A percentile compares a stretch with the other conserved stretches of the same genome.
These are phyloP conservation scores for Chenopodium album DNA, from an alignment of 148 eudicot genomes.

Conservation along the genomic window DNA sequence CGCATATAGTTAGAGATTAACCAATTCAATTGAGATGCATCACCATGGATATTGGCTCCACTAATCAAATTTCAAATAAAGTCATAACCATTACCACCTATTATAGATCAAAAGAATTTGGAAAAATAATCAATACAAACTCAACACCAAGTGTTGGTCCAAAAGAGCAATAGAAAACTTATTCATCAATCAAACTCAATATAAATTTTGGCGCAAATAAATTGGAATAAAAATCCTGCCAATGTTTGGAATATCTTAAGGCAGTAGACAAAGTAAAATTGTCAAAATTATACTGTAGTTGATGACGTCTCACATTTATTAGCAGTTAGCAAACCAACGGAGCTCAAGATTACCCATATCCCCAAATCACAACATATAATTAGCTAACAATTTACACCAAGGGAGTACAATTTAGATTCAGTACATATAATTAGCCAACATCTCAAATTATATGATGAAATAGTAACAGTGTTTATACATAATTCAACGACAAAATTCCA, in stretches of 20 bases:
- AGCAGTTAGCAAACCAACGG: neutral
- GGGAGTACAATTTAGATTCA: conserved; percentile 21
- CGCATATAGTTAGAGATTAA: too few species aligned
- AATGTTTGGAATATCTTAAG: too few species aligned
- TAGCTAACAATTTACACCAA: too few species aligned
- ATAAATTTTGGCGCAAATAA: neutral
- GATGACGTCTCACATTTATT: too few species aligned
- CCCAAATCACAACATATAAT: neutral
- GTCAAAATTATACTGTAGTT: neutral
- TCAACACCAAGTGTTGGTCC: neutral
- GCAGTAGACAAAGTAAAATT: neutral
- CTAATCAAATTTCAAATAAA: neutral
- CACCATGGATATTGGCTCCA: neutral
- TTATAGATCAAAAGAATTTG: too few species aligned
- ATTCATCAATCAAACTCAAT: neutral
- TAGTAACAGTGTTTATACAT: neutral
- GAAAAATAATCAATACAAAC: neutral
- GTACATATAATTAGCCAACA: neutral
- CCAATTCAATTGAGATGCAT: too few species aligned
- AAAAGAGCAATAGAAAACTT: neutral
- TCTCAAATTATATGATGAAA: neutral
- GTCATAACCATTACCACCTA: neutral
- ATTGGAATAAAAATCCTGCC: too few species aligned
- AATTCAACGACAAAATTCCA: neutral
- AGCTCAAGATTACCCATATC: neutral